These are phyloP conservation scores for Bidens hawaiensis DNA, from an alignment of 140 eudicot species.

Conservation along the genomic window DNA sequence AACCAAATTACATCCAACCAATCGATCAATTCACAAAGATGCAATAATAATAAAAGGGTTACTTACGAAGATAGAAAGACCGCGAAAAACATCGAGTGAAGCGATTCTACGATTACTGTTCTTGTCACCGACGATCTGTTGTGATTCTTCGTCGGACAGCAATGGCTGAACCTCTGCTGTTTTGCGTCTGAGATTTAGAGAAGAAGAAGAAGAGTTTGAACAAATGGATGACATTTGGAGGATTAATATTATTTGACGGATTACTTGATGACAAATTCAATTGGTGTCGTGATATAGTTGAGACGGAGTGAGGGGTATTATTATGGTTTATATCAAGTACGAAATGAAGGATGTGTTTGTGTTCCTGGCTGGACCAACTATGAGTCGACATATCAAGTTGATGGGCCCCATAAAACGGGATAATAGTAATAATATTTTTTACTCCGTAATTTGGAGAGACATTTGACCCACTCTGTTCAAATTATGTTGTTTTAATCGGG, in stretches of 20 bases:
- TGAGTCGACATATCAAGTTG: no score
- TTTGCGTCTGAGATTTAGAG: slow-evolving; percentile 26
- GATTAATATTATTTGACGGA: neutral
- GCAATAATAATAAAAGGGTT: no score
- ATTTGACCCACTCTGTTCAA: no score
- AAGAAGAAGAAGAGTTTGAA: slow-evolving; percentile 20
- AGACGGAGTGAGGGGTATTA: slow-evolving; percentile 1
- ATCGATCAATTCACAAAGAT: no score
- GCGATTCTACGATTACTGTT: slow-evolving; percentile 36
- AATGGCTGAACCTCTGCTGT: slow-evolving; percentile 33
- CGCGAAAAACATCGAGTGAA: slow-evolving; percentile 76
- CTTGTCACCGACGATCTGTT: slow-evolving; percentile 10
- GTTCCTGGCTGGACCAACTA: slow-evolving; percentile 23
- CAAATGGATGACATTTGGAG: slow-evolving; percentile 26
- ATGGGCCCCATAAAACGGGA: no score
- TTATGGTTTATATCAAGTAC: neutral
- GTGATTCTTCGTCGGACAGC: slow-evolving; percentile 20
- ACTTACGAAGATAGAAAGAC: slow-evolving; percentile 63
- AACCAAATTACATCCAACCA: no score
- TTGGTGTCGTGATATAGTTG: slow-evolving; percentile 1
- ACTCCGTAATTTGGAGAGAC: no score
- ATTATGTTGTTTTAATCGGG: no score
- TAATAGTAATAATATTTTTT: no score
- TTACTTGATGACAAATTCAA: neutral
- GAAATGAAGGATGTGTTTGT: slow-evolving; percentile 17